Evolutionary conservation across 805 yeast species (phyloP).

Genomic region (Saccharomycopsis fermentans): DNA sequence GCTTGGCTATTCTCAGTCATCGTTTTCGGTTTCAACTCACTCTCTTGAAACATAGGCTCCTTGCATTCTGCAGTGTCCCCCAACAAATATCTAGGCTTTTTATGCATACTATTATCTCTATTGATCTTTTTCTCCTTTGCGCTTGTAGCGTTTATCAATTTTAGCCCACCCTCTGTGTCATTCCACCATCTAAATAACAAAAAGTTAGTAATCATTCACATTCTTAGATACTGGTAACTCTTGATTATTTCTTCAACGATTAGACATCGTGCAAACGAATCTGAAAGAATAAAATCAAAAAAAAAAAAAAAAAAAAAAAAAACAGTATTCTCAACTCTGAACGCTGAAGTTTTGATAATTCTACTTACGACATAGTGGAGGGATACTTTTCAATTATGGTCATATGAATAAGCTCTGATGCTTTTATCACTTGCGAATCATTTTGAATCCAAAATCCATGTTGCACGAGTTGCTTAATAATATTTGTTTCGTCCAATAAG

Average conservation of each 20-base stretch:
- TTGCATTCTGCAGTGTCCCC: neutral
- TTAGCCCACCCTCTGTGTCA: slow-evolving; percentile 21
- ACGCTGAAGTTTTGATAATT: neutral
- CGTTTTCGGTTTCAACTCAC: neutral
- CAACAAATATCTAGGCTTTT: neutral
- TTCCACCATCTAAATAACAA: slow-evolving; percentile 19
- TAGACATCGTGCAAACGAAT: too few relatives aligned
- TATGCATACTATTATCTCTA: neutral
- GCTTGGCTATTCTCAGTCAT: neutral
- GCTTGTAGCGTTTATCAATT: slow-evolving; percentile 4
- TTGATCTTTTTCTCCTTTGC: neutral
- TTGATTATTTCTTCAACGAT: too few relatives aligned
- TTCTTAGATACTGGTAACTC: neutral
- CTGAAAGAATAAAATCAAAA: neutral
- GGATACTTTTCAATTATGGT: slow-evolving; percentile 19
- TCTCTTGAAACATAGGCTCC: neutral
- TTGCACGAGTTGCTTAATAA: slow-evolving; percentile 27
- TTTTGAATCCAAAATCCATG: slow-evolving; percentile 28
- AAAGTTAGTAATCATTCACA: neutral
- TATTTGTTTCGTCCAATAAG: slow-evolving; percentile 21
- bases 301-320: neutral
- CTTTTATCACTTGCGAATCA: slow-evolving; percentile 20
- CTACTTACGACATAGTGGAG: slow-evolving; percentile 13
- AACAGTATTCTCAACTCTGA: too few relatives aligned
- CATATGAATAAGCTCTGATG: slow-evolving; percentile 23